Conservation (phyloP, 768 basidiomycete species). For the Tylopilus balloui region DNA sequence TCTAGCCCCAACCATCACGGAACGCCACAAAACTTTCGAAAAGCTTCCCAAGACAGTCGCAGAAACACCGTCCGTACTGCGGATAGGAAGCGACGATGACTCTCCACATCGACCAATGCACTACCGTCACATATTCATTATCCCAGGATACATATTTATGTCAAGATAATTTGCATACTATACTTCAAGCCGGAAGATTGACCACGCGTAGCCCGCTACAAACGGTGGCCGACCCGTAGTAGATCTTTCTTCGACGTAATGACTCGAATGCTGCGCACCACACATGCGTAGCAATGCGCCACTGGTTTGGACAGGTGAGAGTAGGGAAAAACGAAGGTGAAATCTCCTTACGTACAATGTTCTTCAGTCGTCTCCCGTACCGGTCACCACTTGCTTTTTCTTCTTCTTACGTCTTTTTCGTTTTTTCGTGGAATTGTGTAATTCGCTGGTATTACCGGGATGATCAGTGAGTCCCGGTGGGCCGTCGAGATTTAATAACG, state of each 20-base stretch:
- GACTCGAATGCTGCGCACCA: neutral
- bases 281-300: too few species aligned
- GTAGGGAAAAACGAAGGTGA: too few species aligned
- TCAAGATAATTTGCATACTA: slow-evolving; percentile 5
- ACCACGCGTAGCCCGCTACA: neutral
- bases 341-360: slow-evolving; percentile 17
- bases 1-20: slow-evolving; percentile 16
- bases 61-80: slow-evolving; percentile 1
- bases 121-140: slow-evolving; percentile 16
- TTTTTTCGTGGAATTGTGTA: slow-evolving; percentile 46
- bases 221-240: neutral
- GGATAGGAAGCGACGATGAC: slow-evolving; percentile 7
- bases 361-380: slow-evolving; percentile 16
- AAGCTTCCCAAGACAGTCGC: slow-evolving; percentile 16
- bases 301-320: neutral
- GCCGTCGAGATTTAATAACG: slow-evolving; percentile 54
- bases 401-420: slow-evolving; percentile 52
- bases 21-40: slow-evolving; percentile 16
- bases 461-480: slow-evolving; percentile 32
- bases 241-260: neutral
- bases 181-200: neutral
- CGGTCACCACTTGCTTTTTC: slow-evolving; percentile 35
- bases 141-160: slow-evolving; percentile 19
- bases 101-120: neutral
- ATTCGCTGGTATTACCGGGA: slow-evolving; percentile 13